Evolutionary conservation across 176 grass and related monocot species (phyloP).

Genomic region (Carex cristatella): DNA sequence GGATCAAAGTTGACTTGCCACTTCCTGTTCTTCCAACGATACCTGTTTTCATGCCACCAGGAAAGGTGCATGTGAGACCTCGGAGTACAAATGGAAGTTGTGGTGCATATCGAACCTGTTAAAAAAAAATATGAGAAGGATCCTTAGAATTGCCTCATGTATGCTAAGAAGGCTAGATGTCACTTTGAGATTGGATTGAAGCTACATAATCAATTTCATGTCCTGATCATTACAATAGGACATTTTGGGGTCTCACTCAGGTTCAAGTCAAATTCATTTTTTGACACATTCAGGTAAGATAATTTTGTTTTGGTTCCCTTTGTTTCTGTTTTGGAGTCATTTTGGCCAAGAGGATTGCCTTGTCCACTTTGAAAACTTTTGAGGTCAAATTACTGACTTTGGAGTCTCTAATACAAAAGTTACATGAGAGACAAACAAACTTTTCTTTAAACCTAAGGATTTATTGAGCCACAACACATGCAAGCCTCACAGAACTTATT

Average conservation of each 20-base stretch:
- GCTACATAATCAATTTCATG: neutral
- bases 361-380: neutral
- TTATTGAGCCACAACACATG: neutral
- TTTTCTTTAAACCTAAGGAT: neutral
- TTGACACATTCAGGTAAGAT: neutral
- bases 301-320: neutral
- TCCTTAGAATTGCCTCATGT: neutral
- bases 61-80: constrained; percentile 60
- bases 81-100: constrained; percentile 73
- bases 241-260: neutral
- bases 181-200: neutral
- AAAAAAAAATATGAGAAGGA: neutral
- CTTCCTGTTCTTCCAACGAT: constrained; percentile 90
- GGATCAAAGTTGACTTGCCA: constrained; percentile 86
- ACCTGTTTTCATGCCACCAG: constrained; percentile 75
- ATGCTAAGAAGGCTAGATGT: neutral
- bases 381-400: neutral
- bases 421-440: neutral
- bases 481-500: neutral
- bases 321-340: neutral
- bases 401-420: neutral
- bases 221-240: neutral
- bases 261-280: neutral
- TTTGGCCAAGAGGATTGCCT: neutral
- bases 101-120: constrained; percentile 64